Percentiles rank a stretch among this genome's conserved stretches.
These are phyloP conservation scores for Albophoma yamanashiensis DNA, from an alignment of 2,329 filamentous ascomycete species.

Conservation along the genomic window DNA sequence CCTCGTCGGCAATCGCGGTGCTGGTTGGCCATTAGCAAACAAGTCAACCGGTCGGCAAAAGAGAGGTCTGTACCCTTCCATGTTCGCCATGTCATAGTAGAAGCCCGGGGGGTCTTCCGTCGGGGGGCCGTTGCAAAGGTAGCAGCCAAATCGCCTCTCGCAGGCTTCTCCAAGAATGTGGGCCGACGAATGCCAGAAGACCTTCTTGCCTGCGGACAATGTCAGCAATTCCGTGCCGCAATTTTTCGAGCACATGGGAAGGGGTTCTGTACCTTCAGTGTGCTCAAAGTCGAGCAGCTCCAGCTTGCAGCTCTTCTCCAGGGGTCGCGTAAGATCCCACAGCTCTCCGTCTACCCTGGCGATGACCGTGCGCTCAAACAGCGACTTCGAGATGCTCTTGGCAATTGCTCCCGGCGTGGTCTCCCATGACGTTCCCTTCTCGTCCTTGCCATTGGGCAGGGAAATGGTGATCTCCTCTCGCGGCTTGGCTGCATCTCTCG, in stretches of 20 bases:
- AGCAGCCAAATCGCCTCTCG: constrained; percentile 82
- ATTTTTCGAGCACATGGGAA: too few species aligned
- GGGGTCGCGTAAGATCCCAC: constrained; percentile 85
- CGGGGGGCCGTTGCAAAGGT: constrained; percentile 86
- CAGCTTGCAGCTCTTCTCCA: constrained; percentile 80
- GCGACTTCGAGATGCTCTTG: constrained; percentile 72
- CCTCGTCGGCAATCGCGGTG: constrained; percentile 59
- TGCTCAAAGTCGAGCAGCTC: constrained; percentile 73
- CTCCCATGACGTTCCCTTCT: constrained; percentile 76
- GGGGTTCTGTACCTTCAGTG: constrained; percentile 17
- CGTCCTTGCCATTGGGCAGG: constrained; percentile 59
- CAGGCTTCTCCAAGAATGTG: constrained; percentile 93
- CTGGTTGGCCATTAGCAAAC: constrained; percentile 37
- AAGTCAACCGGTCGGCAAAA: too few species aligned
- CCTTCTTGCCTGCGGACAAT: constrained; percentile 57
- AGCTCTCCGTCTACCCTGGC: constrained; percentile 73
- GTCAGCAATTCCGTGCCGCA: constrained; percentile 1
- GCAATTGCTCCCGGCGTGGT: constrained; percentile 76
- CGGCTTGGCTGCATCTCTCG: constrained; percentile 44
- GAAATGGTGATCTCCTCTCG: constrained; percentile 66
- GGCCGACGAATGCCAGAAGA: constrained; percentile 96
- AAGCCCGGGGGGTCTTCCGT: constrained; percentile 69
- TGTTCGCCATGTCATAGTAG: constrained; percentile 88
- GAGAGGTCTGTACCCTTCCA: constrained; percentile 20
- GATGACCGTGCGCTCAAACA: constrained; percentile 78